Base-by-base conservation (phyloP, 768 basidiomycete genomes). In the Serendipita sp. region DNA sequence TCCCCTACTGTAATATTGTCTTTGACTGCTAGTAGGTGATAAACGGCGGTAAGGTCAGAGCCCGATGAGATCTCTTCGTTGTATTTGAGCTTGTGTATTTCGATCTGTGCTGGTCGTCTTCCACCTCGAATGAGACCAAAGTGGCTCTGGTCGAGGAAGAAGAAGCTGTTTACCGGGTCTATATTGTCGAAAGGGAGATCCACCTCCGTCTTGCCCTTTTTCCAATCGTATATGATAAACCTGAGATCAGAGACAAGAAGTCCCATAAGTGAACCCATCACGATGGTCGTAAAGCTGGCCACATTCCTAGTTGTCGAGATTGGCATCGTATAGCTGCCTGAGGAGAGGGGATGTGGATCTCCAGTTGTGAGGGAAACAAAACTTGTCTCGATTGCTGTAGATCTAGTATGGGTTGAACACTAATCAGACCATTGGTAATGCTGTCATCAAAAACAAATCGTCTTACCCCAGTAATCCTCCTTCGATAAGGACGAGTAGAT, bases 141-240 rank as follows among this genome's bases (percentile, higher is more conserved):
- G 16, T 27, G 23, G 10, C 8, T n/a, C 1, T 31, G 18, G 55
- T 60, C 55, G 16, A 60, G 34, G 27, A 60, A 60, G 55, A 60
- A 60, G 34, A 60, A 60, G 31, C 11, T 34, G 27, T 60, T n/a
- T 8, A 60, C n/a, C 4, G 27, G 3, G 33, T 36, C 55, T 8
- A 11, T n/a, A 1, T 23, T 8, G 34, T 31, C 27, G 10, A 27
- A n/a, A 4, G 23, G 23, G 34, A 34, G 3, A 27, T 34, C 23
- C 2, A 34, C 33, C 23, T 18, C 16, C 16, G 31, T 4, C 8
- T 23, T 36, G 16, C 55, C 55, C 8, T 10, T 16, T 34, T 60
- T 60, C 55, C 55, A 60, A 27, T 60, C 34, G 55, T n/a, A 23
- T 11, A 60, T 31, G 55, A 60, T 27, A 60, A 60, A 60, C 23